Conservation (phyloP, 805 yeast species). For the Candida boidinii region DNA sequence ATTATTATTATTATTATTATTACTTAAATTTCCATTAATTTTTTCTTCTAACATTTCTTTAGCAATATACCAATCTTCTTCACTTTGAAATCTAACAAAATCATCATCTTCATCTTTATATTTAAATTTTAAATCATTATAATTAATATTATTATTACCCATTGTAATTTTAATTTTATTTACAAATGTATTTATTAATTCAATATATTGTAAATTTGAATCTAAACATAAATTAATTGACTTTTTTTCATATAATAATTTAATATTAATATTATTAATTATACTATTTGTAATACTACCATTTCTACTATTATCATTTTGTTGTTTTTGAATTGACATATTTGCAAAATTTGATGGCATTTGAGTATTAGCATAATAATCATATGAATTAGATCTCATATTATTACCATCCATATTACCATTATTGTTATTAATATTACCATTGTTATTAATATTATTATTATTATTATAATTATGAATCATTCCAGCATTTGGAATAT, state of each 20-base stretch:
- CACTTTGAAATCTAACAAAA: conserved; percentile 72
- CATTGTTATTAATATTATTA: not conserved
- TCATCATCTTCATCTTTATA: conserved; percentile 96
- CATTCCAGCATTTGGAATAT: too few species aligned
- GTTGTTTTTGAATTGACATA: conserved; percentile 8
- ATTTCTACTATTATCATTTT: too few species aligned
- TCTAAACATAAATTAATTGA: conserved; percentile 63
- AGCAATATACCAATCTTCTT: conserved; percentile 86
- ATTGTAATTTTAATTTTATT: conserved; percentile 48
- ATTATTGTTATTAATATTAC: too few species aligned
- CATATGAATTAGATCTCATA: too few species aligned
- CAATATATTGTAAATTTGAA: conserved; percentile 9
- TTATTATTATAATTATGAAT: too few species aligned
- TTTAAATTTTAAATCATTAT: conserved; percentile 52
- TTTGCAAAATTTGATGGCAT: conserved; percentile 9
- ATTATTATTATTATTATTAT: too few species aligned
- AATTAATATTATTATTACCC: conserved; percentile 44
- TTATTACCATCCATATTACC: too few species aligned
- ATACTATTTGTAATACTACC: too few species aligned
- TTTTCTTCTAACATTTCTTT: conserved; percentile 55
- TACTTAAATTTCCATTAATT: too few species aligned
- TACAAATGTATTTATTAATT: conserved; percentile 35
- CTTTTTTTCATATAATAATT: conserved; percentile 30
- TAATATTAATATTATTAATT: conserved; percentile 16
- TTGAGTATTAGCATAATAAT: not conserved